These are phyloP conservation scores for Trifolium fragiferum DNA, from an alignment of 306 rosid genomes.

Conservation along the genomic window DNA sequence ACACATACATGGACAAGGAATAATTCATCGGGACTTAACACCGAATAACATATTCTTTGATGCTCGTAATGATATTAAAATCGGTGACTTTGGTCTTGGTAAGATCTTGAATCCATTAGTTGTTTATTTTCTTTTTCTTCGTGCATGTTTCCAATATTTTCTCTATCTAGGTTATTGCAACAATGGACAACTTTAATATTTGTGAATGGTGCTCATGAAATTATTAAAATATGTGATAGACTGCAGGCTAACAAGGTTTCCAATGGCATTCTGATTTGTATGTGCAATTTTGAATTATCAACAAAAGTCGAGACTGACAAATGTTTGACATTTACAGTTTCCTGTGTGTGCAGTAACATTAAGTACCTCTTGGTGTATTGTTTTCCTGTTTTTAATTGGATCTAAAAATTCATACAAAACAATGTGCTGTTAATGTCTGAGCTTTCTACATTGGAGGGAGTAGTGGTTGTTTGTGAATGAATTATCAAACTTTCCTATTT, in stretches of 20 bases:
- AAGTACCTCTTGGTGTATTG: slow-evolving; percentile 13
- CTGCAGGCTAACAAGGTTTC: slow-evolving; percentile 19
- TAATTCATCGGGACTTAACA: slow-evolving; percentile 95
- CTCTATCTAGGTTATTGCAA: slow-evolving; percentile 24
- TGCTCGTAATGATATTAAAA: slow-evolving; percentile 94
- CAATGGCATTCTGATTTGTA: slow-evolving; percentile 30
- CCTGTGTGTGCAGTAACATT: slow-evolving; percentile 23
- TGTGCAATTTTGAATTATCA: slow-evolving; percentile 16
- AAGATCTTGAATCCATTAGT: slow-evolving; percentile 49
- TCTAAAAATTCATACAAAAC: slow-evolving; percentile 26
- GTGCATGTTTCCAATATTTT: slow-evolving; percentile 36
- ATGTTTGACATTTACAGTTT: slow-evolving; percentile 19
- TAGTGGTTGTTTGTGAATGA: slow-evolving; percentile 23
- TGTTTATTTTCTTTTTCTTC: slow-evolving; percentile 29
- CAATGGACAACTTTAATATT: slow-evolving; percentile 25
- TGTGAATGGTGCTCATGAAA: slow-evolving; percentile 25
- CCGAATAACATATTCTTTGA: slow-evolving; percentile 95
- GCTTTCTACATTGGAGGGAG: slow-evolving; percentile 29
- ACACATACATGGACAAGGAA: slow-evolving; percentile 98
- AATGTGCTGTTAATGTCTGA: slow-evolving; percentile 11
- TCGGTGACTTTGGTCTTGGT: slow-evolving; percentile 99
- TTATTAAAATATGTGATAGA: slow-evolving; percentile 21
- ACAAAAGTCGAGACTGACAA: slow-evolving; percentile 19
- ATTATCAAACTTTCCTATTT: slow-evolving; percentile 16
- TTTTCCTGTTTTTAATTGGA: slow-evolving; percentile 25